phyloP scores from a whole-genome alignment of 1,139 yeast genomes.

The Yamadazyma trypodendri region DNA sequence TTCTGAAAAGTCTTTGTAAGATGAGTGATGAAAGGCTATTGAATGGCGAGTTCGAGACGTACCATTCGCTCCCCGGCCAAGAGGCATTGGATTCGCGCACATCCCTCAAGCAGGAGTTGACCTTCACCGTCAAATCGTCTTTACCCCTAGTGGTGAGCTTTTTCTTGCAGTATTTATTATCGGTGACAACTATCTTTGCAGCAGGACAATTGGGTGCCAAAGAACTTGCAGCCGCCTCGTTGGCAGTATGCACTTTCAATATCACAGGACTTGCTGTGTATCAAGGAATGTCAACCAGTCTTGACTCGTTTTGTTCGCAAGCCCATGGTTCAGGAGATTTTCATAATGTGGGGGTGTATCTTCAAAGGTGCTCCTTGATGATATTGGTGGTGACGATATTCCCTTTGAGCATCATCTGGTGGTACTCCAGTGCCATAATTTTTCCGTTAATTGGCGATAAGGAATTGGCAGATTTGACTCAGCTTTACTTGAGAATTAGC shows the following conservation, averaged over 20 bases:
- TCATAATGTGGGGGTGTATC: slow-evolving; percentile 36
- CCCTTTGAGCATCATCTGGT: slow-evolving; percentile 40
- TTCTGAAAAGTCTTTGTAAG: not conserved
- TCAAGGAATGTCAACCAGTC: slow-evolving; percentile 55
- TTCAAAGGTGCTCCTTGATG: slow-evolving; percentile 40
- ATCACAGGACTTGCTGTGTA: slow-evolving; percentile 47
- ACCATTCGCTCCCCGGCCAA: slow-evolving; percentile 9
- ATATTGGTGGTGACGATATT: slow-evolving; percentile 32
- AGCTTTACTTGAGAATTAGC: slow-evolving; percentile 28
- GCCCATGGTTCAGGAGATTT: slow-evolving; percentile 44
- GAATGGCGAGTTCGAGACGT: slow-evolving; percentile 24
- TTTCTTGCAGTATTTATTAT: slow-evolving; percentile 47
- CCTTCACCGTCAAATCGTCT: slow-evolving; percentile 35
- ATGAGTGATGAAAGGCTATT: slow-evolving; percentile 35
- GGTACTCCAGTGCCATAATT: slow-evolving; percentile 33
- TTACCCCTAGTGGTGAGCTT: slow-evolving; percentile 49
- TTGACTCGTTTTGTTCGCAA: slow-evolving; percentile 55
- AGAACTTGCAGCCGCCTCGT: slow-evolving; percentile 49
- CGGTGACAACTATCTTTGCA: slow-evolving; percentile 48
- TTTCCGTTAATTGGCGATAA: slow-evolving; percentile 28
- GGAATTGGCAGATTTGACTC: slow-evolving; percentile 32
- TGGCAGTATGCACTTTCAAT: slow-evolving; percentile 49
- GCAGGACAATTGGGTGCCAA: slow-evolving; percentile 48
- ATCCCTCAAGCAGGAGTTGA: slow-evolving; percentile 22
- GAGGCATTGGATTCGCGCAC: slow-evolving; percentile 4